Evolutionary conservation across 23 red algal species (phyloP).

Genomic region (Chondrus crispus): DNA sequence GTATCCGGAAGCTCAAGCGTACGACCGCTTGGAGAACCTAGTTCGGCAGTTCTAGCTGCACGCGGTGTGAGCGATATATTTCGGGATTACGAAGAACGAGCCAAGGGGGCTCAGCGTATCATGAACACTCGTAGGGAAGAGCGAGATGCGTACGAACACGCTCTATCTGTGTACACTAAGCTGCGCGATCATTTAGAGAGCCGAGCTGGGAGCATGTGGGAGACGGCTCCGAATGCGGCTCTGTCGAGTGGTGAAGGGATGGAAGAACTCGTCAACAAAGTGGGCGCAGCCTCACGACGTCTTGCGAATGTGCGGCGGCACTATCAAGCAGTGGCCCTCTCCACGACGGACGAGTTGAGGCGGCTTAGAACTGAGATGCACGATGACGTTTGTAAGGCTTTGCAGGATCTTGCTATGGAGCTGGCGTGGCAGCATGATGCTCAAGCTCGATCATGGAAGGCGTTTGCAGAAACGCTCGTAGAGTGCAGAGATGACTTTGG

Average conservation of each 20-base stretch:
- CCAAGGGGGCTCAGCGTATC: conserved; percentile 52
- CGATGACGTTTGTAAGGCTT: conserved; percentile 29
- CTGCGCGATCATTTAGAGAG: conserved; percentile 58
- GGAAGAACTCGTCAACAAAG: conserved; percentile 43
- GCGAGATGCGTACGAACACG: conserved; percentile 75
- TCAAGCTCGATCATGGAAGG: neutral
- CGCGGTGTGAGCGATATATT: conserved; percentile 31
- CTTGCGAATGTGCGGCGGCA: conserved; percentile 39
- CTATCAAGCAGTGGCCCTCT: conserved; percentile 34
- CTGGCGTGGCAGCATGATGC: neutral
- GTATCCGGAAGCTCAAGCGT: neutral
- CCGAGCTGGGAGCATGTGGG: conserved; percentile 64
- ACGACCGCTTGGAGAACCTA: neutral
- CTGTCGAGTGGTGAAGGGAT: conserved; percentile 1
- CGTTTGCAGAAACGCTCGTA: neutral
- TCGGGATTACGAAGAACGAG: conserved; percentile 62
- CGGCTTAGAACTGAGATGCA: conserved; percentile 61
- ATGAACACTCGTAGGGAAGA: conserved; percentile 60
- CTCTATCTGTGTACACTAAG: conserved; percentile 57
- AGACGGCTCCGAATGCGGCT: neutral
- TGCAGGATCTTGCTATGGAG: neutral
- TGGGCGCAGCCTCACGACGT: neutral
- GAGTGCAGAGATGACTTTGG: neutral
- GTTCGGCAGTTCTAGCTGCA: neutral
- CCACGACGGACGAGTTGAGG: conserved; percentile 62